phyloP scores from a whole-genome alignment of 805 yeast genomes.

The Candida qinlingensis region DNA sequence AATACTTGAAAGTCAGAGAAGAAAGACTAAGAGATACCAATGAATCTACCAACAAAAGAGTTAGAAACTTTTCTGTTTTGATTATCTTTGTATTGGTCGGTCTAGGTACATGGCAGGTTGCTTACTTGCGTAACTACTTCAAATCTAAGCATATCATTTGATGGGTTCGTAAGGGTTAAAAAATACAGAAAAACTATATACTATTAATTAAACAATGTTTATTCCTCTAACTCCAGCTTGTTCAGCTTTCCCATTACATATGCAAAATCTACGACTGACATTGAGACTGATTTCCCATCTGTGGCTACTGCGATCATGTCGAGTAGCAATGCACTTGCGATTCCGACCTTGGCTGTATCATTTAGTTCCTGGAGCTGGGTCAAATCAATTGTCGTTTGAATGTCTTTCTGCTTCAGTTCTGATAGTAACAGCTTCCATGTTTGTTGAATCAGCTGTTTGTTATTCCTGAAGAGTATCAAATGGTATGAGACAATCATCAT shows the following conservation, averaged over 20 bases:
- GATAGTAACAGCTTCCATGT: conserved; percentile 36
- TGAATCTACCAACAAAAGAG: conserved; percentile 92
- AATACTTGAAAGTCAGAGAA: conserved; percentile 82
- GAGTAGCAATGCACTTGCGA: conserved; percentile 30
- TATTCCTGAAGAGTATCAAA: conserved; percentile 35
- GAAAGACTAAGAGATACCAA: conserved; percentile 93
- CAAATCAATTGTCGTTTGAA: conserved; percentile 27
- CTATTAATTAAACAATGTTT: neutral
- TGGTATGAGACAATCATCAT: conserved; percentile 36
- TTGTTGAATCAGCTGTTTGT: conserved; percentile 30
- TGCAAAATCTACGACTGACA: conserved; percentile 43
- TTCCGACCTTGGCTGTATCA: conserved; percentile 26
- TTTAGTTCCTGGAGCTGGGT: conserved; percentile 32
- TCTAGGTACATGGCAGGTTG: conserved; percentile 89
- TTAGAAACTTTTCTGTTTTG: conserved; percentile 74
- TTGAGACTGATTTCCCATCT: conserved; percentile 28
- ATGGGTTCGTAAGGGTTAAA: neutral
- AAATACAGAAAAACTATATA: neutral
- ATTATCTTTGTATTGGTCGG: conserved; percentile 65
- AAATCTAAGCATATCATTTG: conserved; percentile 70
- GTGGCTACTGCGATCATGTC: conserved; percentile 44
- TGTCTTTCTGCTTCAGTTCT: conserved; percentile 15
- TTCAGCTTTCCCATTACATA: conserved; percentile 45
- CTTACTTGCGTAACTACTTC: conserved; percentile 89
- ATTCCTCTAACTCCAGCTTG: neutral